These are phyloP conservation scores for Xylariaceae sp. DNA, from an alignment of 2,329 filamentous ascomycete species.

Conservation along the genomic window DNA sequence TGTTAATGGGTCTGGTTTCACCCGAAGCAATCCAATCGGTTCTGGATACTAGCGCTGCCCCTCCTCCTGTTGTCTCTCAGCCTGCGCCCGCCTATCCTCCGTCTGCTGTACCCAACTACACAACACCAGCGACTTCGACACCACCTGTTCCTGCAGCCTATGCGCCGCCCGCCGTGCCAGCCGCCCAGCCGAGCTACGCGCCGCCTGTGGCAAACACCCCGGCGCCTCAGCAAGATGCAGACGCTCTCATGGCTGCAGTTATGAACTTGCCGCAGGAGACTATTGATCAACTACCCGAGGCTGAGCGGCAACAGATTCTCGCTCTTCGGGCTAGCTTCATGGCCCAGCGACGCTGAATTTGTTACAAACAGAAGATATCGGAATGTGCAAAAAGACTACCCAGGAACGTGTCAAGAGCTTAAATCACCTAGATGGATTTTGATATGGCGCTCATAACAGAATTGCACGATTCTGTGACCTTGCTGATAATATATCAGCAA, in stretches of 20 bases:
- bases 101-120: slow-evolving; percentile 45
- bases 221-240: slow-evolving; percentile 61
- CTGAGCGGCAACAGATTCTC: slow-evolving; percentile 80
- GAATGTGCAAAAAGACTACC: neutral
- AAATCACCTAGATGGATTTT: neutral
- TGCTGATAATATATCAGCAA: neutral
- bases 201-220: slow-evolving; percentile 49
- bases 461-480: neutral
- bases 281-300: slow-evolving; percentile 79
- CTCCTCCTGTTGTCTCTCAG: slow-evolving; percentile 48
- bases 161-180: slow-evolving; percentile 49
- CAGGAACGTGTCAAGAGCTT: neutral
- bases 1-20: slow-evolving; percentile 92
- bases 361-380: neutral
- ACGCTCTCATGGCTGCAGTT: slow-evolving; percentile 80
- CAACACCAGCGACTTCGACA: slow-evolving; percentile 52
- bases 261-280: slow-evolving; percentile 80
- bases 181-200: slow-evolving; percentile 48
- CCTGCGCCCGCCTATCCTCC: slow-evolving; percentile 47
- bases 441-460: neutral
- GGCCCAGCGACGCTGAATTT: slow-evolving; percentile 26
- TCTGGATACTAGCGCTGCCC: slow-evolving; percentile 64
- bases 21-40: slow-evolving; percentile 82
- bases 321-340: slow-evolving; percentile 70
- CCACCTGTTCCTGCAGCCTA: slow-evolving; percentile 57